Conservation (phyloP, 371 early-diverging fungal species). For the Blakeslea trispora region DNA sequence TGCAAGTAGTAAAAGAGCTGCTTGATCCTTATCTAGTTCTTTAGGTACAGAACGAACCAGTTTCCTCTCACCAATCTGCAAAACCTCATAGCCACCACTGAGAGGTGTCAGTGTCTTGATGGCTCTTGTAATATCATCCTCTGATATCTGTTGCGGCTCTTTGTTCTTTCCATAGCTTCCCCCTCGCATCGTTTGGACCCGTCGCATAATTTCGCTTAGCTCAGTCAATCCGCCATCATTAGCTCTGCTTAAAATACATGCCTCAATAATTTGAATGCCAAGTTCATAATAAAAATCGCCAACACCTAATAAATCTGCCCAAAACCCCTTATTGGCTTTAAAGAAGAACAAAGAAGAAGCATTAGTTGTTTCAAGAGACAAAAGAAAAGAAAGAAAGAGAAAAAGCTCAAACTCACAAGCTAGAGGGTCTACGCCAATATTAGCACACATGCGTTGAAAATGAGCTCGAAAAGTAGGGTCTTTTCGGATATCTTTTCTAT, state of each 20-base stretch:
- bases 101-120: slow-evolving; percentile 85
- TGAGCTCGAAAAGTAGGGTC: slow-evolving; percentile 88
- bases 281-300: slow-evolving; percentile 98
- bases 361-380: background rate
- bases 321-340: slow-evolving; percentile 91
- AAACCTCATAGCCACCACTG: slow-evolving; percentile 83
- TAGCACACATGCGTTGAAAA: slow-evolving; percentile 92
- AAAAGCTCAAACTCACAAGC: slow-evolving; percentile 85
- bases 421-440: slow-evolving; percentile 94
- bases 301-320: slow-evolving; percentile 91
- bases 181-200: slow-evolving; percentile 68
- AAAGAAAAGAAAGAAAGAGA: too few species aligned
- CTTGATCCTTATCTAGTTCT: slow-evolving; percentile 85
- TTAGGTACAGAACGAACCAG: slow-evolving; percentile 90
- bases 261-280: slow-evolving; percentile 88
- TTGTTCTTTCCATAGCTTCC: slow-evolving; percentile 32
- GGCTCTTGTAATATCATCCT: slow-evolving; percentile 84
- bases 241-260: slow-evolving; percentile 82
- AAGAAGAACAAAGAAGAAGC: background rate
- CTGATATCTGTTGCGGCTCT: slow-evolving; percentile 23
- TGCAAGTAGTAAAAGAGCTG: slow-evolving; percentile 68
- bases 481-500: slow-evolving; percentile 86
- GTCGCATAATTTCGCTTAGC: slow-evolving; percentile 70
- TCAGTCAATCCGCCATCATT: slow-evolving; percentile 92
- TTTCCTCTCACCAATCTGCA: slow-evolving; percentile 73